Base-by-base conservation (phyloP, 441 rosid species). In the Macaranga tanarius region DNA sequence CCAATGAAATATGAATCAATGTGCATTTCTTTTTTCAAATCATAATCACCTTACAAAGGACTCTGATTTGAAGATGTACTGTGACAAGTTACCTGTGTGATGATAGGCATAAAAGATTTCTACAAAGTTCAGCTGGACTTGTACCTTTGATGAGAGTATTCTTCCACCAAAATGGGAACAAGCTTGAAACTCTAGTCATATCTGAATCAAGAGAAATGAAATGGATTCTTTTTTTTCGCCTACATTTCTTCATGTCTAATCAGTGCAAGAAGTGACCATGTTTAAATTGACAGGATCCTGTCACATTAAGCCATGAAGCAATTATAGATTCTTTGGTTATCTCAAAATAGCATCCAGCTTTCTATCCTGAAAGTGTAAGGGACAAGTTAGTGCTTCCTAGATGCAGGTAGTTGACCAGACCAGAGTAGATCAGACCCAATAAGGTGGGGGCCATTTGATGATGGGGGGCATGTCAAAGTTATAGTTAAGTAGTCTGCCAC, bases 391-490 rank as follows among this genome's bases (percentile, higher is more conserved):
- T 2, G 7, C 5, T 8, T 25, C 17, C 26, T 22, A 63, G 47
- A 67, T 23, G 54, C 31, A 17, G 58, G 52, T 50, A 17, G 47
- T 56, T 65, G 15, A 22, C 42, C 23, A 38, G 34, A 50, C 4
- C 2, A 42, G 10, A 7, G 42, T n/a, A 22, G 68, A 62, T 57
- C 38, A 48, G 55, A 48, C 62, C 57, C 20, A 42, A 6, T 1
- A 5, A 5, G 2, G 76, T 67, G 71, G 76, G 47, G 76, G 57
- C n/a, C 74, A 42, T 17, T 42, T 48, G 66, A 16, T 65, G 38
- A 45, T 19, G 23, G 23, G 63, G 11, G 16, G 67, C 56, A 5
- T 25, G 54, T 60, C n/a, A 51, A 69, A 56, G 22, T 1, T 28
- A 44, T 25, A 65, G 23, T 47, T 45, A 19, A 65, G 50, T 25